Evolutionary conservation across 2,329 filamentous ascomycete species (phyloP).

Genomic region (Elsinoe ampelina): DNA sequence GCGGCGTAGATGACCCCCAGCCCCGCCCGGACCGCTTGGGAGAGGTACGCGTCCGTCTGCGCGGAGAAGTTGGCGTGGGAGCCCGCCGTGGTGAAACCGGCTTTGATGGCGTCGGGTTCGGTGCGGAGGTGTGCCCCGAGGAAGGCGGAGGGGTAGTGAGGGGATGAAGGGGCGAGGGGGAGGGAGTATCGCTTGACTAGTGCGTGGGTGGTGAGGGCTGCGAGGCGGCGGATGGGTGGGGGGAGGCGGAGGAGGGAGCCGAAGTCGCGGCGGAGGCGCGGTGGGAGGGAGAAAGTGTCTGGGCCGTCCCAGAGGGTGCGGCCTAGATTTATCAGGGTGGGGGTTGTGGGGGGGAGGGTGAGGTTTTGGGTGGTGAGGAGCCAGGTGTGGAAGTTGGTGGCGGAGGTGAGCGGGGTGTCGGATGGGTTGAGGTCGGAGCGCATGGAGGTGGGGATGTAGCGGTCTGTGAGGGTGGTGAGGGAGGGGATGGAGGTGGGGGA

Average conservation of each 20-base stretch:
- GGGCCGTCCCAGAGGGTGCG: constrained; percentile 23
- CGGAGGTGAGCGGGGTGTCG: constrained; percentile 16
- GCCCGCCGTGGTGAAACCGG: constrained; percentile 22
- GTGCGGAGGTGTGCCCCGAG: constrained; percentile 33
- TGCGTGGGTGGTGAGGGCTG: constrained; percentile 27
- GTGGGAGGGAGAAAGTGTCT: constrained; percentile 23
- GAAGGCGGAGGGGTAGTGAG: constrained; percentile 25
- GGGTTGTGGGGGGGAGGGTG: constrained; percentile 12
- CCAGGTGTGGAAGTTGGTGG: constrained; percentile 20
- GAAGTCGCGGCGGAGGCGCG: constrained; percentile 22
- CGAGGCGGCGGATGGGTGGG: constrained; percentile 23
- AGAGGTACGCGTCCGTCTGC: constrained; percentile 32
- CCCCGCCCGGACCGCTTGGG: constrained; percentile 24
- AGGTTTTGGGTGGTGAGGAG: constrained; percentile 17
- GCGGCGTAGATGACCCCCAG: constrained; percentile 35
- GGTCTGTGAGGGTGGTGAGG: constrained; percentile 16
- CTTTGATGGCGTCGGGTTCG: constrained; percentile 27
- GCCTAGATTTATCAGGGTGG: constrained; percentile 22
- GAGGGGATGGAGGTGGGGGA: constrained; percentile 15
- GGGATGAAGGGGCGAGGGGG: constrained; percentile 22
- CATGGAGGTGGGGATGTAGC: constrained; percentile 20
- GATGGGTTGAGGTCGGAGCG: constrained; percentile 19
- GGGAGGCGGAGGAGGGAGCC: constrained; percentile 23
- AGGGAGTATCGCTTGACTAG: constrained; percentile 23
- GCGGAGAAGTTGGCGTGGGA: constrained; percentile 26